A percentile compares a stretch with the other conserved stretches of the same genome.
Conservation (phyloP, 306 rosid species). For the Gastrolobium bilobum region DNA sequence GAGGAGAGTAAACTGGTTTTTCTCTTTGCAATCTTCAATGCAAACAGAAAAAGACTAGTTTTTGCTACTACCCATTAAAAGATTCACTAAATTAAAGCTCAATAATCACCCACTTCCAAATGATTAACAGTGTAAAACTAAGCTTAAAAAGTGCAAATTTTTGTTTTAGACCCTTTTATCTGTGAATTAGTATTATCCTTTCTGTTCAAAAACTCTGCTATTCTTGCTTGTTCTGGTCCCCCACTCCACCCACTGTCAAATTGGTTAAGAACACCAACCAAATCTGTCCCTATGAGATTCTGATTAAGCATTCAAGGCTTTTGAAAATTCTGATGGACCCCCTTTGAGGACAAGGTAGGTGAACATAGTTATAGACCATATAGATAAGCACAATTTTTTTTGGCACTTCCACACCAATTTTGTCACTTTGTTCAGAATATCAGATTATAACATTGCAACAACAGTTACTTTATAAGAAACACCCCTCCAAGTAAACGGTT, state of each 20-base stretch:
- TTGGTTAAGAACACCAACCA: constrained; percentile 36
- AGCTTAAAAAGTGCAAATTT: background rate
- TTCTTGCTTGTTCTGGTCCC: constrained; percentile 28
- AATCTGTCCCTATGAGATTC: constrained; percentile 29
- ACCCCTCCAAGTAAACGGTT: background rate
- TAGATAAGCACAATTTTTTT: background rate
- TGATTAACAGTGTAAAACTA: background rate
- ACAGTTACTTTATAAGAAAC: background rate
- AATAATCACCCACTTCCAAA: background rate
- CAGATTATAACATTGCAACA: background rate
- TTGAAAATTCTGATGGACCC: constrained; percentile 43
- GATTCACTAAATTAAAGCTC: constrained; percentile 5
- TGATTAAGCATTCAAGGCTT: background rate
- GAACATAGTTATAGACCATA: background rate
- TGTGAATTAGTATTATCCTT: background rate
- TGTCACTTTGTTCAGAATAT: constrained; percentile 13
- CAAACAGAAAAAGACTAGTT: constrained; percentile 32
- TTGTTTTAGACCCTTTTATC: constrained; percentile 8
- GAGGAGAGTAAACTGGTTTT: constrained; percentile 13
- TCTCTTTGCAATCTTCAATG: constrained; percentile 52
- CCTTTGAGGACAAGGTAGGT: background rate
- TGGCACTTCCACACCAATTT: background rate
- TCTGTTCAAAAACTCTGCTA: background rate
- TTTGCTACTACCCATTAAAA: constrained; percentile 15
- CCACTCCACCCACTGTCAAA: background rate